Base-by-base conservation (phyloP, 352 stramenopile species). In the Globisporangium uncinulatum region DNA sequence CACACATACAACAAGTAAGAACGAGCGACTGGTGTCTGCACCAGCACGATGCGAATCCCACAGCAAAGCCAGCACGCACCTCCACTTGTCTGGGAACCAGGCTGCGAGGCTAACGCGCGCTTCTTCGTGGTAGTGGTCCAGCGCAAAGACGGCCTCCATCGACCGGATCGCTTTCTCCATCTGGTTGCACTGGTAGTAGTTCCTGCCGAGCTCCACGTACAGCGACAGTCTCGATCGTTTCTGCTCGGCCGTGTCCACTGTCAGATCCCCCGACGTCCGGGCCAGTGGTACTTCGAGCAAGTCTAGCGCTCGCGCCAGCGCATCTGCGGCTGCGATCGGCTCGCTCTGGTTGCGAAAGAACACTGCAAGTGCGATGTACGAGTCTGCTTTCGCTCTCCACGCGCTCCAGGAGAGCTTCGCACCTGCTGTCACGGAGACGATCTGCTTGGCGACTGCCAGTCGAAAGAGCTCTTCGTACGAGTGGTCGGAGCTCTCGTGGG, bases 51-150 rank as follows among this genome's bases (percentile, higher is more conserved):
- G 17, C 41, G 39, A 45, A 6, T 1, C 41, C 17, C 19, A 9
- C 6, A 34, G 20, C 20, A n/a, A 15, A 13, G 13, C 4, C 13
- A 32, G 6, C 8, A 72, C 72, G 34, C 69, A 86, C 79, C 80
- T 76, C 82, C 82, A 92, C 47, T 88, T 87, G 8, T 61, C 62
- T 4, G 82, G 82, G 52, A 89, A 89, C 82, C 82, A 92, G 15
- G 73, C 65, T 0, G 61, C 42, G 4, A 92, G 59, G 53, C 66
- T 84, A 8, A 62, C 59, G 9, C 82, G 75, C 3, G 80, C 74
- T 48, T 88, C 79, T n/a, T 69, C 48, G 29, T 87, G 59, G 41
- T 76, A 85, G 32, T 63, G 69, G 45, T 82, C 71, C 42, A 88
- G 67, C 37, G 80, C 65, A 60, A 89, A 77, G 29, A 83, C 71